A percentile compares a stretch with the other conserved stretches of the same genome.
These are phyloP conservation scores for Pleurotus tuber-regium DNA, from an alignment of 768 basidiomycete species.

Conservation along the genomic window DNA sequence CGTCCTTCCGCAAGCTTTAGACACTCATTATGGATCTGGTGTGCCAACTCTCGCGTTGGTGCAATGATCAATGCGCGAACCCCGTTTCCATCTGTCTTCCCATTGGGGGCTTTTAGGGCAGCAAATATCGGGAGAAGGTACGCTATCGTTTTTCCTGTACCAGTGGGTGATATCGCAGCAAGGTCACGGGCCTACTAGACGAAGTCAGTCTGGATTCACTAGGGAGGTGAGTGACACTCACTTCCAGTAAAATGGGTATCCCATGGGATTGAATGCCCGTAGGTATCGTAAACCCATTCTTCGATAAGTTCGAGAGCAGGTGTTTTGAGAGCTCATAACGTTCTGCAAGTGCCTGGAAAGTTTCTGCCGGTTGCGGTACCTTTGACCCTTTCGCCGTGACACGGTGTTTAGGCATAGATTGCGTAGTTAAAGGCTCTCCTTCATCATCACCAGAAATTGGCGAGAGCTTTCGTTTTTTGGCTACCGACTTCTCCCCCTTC, in stretches of 20 bases:
- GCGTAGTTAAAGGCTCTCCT: conserved; percentile 16
- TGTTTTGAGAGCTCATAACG: conserved; percentile 58
- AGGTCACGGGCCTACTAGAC: conserved; percentile 69
- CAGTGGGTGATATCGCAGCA: conserved; percentile 94
- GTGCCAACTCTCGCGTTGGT: conserved; percentile 93
- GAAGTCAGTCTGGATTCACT: conserved; percentile 10
- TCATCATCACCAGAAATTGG: conserved; percentile 27
- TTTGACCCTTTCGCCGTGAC: conserved; percentile 73
- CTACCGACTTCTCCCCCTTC: conserved; percentile 18
- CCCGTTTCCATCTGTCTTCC: conserved; percentile 43
- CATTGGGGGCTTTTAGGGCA: conserved; percentile 48
- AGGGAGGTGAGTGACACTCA: conserved; percentile 27
- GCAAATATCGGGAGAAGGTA: conserved; percentile 85
- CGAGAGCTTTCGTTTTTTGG: conserved; percentile 34
- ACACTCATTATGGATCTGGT: conserved; percentile 93
- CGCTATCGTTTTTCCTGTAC: conserved; percentile 94
- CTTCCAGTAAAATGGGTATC: conserved; percentile 79
- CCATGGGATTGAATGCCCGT: conserved; percentile 83
- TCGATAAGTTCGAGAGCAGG: conserved; percentile 60
- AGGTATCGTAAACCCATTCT: conserved; percentile 61
- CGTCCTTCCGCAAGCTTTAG: conserved; percentile 76
- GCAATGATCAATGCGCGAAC: conserved; percentile 80
- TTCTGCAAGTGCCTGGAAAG: conserved; percentile 58
- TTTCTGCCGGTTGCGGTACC: conserved; percentile 55
- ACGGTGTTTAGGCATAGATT: conserved; percentile 49